These are phyloP conservation scores for Acorus gramineus DNA, from an alignment of 106 monocot species.

Conservation along the genomic window DNA sequence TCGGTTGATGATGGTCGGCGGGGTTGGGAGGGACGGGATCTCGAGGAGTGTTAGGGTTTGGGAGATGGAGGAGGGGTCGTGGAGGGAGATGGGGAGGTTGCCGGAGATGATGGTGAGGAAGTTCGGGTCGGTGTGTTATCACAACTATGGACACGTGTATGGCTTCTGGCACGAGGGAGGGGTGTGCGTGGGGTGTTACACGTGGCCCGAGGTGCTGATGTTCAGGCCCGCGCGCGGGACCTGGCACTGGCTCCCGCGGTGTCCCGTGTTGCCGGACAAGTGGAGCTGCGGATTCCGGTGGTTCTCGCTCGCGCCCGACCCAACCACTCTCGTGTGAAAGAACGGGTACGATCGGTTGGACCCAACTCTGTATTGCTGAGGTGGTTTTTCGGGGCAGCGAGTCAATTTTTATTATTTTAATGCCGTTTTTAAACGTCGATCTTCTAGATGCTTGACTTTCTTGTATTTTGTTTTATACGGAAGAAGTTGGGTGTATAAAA, in stretches of 20 bases:
- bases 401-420: no score
- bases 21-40: slow-evolving; percentile 35
- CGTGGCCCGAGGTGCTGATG: slow-evolving; percentile 46
- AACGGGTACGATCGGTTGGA: no score
- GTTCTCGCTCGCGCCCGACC: slow-evolving; percentile 45
- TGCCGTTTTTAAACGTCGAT: no score
- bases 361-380: no score
- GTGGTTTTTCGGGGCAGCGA: no score
- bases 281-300: slow-evolving; percentile 51
- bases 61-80: slow-evolving; percentile 19
- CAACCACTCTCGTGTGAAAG: slow-evolving; percentile 33
- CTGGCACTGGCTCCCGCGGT: slow-evolving; percentile 42
- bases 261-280: slow-evolving; percentile 39
- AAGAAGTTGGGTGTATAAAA: no score
- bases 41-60: slow-evolving; percentile 36
- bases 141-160: slow-evolving; percentile 39
- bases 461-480: no score
- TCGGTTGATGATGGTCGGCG: slow-evolving; percentile 25
- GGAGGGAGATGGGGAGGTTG: slow-evolving; percentile 44
- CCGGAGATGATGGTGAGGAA: slow-evolving; percentile 52
- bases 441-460: no score
- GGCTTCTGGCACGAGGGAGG: slow-evolving; percentile 33
- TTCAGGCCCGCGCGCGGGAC: slow-evolving; percentile 20
- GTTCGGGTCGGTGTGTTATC: slow-evolving; percentile 42
- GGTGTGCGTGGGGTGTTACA: slow-evolving; percentile 38